Evolutionary conservation across 441 rosid species (phyloP), one percentile per base, ranked within the genome.

Genomic region (Aleurites moluccanus): DNA sequence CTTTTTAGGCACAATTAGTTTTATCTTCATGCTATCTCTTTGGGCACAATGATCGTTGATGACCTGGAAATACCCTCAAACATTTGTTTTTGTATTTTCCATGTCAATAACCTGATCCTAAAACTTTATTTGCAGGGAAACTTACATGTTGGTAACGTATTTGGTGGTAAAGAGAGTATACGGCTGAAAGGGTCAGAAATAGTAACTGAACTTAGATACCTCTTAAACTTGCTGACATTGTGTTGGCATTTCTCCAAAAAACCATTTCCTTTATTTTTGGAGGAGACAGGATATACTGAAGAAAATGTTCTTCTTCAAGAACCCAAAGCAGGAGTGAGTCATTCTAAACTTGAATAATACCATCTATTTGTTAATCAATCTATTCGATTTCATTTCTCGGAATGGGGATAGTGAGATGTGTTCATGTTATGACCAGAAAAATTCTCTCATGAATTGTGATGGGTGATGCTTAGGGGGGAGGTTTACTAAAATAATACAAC

Each of bases 181-280:
- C 89, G 76, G 85, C 88, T 94, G 62, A 85, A 80, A 80, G 97
- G 95, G 73, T 56, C 71, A 14, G 93, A 89, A 80, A 87, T 90
- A 68, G 83, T 81, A 9, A 57, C 78, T 30, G 97, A 94, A 80
- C 92, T 94, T 71, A 84, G 57, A 73, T 84, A 89, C 81, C 88
- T 88, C 55, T 76, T 94, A 72, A 87, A 86, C 45, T 83, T 94
- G 86, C 83, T 92, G 87, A 94, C 96, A 0, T 75, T 94, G 70
- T 94, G 98, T 78, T 94, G 98, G 98, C 97, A 92, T 85, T 92
- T 94, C 79, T 94, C 98, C 57, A 94, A 94, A 79, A 94, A 92
- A 78, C 86, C 96, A 21, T 92, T 94, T 76, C 93, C 89, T 23
- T 77, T 86, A 70, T 94, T 92, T 77, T 82, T 94, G 80, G 91